phyloP scores from a whole-genome alignment of 73 alveolate genomes.

The Strombidium stylifer region DNA sequence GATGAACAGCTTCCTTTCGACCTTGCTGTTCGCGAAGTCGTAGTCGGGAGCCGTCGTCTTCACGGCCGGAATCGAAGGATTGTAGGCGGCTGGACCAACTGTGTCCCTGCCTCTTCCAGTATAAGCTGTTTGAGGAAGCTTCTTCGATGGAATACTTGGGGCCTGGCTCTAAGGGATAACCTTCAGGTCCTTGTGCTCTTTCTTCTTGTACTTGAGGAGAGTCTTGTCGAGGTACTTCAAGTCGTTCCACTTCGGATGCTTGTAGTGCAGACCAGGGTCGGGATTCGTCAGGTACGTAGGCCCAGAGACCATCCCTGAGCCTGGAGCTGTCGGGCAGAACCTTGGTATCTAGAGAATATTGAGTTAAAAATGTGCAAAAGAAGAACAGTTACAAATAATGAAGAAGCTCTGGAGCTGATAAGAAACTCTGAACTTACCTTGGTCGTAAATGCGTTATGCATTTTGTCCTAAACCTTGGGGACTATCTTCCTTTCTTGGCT shows the following conservation, averaged over 20 bases:
- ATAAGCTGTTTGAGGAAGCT: conserved; percentile 41
- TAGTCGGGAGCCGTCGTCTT: conserved; percentile 19
- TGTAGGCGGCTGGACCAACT: conserved; percentile 67
- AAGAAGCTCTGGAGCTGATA: too few relatives aligned
- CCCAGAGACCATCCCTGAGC: conserved; percentile 40
- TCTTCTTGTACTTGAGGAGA: conserved; percentile 7
- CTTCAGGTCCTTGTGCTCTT: conserved; percentile 36
- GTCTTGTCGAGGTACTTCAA: conserved; percentile 15
- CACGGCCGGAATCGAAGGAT: conserved; percentile 18
- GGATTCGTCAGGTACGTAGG: conserved; percentile 46
- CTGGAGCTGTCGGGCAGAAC: conserved; percentile 70
- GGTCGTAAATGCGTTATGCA: conserved; percentile 28
- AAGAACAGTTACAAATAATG: background rate
- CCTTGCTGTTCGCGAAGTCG: conserved; percentile 30
- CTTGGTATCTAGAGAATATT: conserved; percentile 27
- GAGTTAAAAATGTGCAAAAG: background rate
- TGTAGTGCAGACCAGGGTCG: conserved; percentile 58
- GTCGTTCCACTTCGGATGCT: conserved; percentile 29
- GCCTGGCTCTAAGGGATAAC: conserved; percentile 41
- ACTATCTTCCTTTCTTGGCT: background rate
- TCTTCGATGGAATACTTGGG: conserved; percentile 58
- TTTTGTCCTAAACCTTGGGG: conserved; percentile 4
- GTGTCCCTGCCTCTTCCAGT: conserved; percentile 51
- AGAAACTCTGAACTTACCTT: conserved; percentile 26
- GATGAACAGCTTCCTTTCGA: conserved; percentile 37